phyloP scores from a whole-genome alignment of 306 rosid genomes.

The Gleditsia sinensis region DNA sequence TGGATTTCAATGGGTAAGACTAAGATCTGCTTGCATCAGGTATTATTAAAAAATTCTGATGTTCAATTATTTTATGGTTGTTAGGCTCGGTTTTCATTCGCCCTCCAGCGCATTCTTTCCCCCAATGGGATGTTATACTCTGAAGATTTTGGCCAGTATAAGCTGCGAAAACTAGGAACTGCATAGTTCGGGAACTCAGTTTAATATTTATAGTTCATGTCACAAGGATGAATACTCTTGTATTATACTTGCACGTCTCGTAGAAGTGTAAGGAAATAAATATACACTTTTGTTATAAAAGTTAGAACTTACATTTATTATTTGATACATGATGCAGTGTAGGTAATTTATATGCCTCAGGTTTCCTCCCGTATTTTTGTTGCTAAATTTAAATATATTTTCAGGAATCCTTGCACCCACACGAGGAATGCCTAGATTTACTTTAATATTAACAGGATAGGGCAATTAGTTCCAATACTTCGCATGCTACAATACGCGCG shows the following conservation, averaged over 20 bases:
- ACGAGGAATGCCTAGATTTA: neutral
- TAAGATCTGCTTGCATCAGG: slow-evolving; percentile 22
- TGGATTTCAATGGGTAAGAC: slow-evolving; percentile 86
- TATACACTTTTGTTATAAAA: neutral
- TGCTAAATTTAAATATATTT: neutral
- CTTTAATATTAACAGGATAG: too few relatives aligned
- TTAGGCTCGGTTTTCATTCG: slow-evolving; percentile 58
- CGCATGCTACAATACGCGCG: too few relatives aligned
- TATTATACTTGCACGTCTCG: neutral
- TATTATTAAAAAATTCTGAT: slow-evolving; percentile 26
- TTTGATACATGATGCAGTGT: slow-evolving; percentile 3
- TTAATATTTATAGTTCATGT: slow-evolving; percentile 8
- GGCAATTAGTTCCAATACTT: too few relatives aligned
- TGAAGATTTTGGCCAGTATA: slow-evolving; percentile 41
- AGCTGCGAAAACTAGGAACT: slow-evolving; percentile 47
- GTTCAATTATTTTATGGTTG: slow-evolving; percentile 18
- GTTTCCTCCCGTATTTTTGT: neutral
- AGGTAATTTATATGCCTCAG: slow-evolving; percentile 1
- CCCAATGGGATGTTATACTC: slow-evolving; percentile 58
- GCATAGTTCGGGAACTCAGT: slow-evolving; percentile 36
- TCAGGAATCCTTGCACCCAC: neutral
- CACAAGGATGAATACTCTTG: slow-evolving; percentile 9
- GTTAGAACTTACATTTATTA: neutral
- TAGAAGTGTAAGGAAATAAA: neutral
- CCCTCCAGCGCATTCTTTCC: slow-evolving; percentile 66